These are phyloP conservation scores for Sporothrix brunneoviolacea DNA, from an alignment of 2,329 filamentous ascomycete genomes.

Conservation along the genomic window DNA sequence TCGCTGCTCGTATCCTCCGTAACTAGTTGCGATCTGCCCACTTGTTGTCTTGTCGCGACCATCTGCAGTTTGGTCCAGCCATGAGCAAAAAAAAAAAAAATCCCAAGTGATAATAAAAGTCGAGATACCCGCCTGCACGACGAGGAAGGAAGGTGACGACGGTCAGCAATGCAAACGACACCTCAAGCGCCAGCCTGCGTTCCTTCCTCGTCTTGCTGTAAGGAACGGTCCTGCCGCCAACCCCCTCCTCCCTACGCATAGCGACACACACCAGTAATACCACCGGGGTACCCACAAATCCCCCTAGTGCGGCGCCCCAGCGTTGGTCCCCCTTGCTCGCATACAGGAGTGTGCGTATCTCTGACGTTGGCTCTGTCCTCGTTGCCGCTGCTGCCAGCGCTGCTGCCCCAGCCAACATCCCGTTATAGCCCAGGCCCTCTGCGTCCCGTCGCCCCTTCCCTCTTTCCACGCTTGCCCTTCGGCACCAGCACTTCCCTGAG, in stretches of 20 bases:
- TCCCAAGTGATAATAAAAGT: too few relatives aligned
- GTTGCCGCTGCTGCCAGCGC: too few relatives aligned
- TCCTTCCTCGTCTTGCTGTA: slow-evolving; percentile 1
- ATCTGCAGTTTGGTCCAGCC: too few relatives aligned
- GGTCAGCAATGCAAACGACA: too few relatives aligned
- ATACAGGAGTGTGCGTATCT: neutral
- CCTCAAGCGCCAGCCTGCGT: neutral
- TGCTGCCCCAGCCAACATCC: too few relatives aligned
- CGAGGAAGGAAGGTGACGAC: too few relatives aligned
- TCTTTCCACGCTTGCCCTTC: neutral
- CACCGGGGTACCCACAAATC: neutral
- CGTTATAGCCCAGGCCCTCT: too few relatives aligned
- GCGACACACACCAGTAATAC: neutral
- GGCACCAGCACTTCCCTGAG: neutral
- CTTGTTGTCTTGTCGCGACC: too few relatives aligned
- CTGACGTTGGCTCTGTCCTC: slow-evolving; percentile 4
- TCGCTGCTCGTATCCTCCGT: too few relatives aligned
- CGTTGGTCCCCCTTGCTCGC: neutral
- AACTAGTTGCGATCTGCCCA: too few relatives aligned
- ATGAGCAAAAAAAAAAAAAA: too few relatives aligned
- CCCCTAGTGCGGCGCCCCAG: slow-evolving; percentile 2
- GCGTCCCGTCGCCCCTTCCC: slow-evolving; percentile 4
- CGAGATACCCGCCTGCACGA: too few relatives aligned
- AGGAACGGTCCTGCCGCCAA: neutral
- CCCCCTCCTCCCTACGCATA: slow-evolving; percentile 2